These are phyloP conservation scores for Boletus reticuloceps DNA, from an alignment of 768 basidiomycete genomes.

Conservation along the genomic window DNA sequence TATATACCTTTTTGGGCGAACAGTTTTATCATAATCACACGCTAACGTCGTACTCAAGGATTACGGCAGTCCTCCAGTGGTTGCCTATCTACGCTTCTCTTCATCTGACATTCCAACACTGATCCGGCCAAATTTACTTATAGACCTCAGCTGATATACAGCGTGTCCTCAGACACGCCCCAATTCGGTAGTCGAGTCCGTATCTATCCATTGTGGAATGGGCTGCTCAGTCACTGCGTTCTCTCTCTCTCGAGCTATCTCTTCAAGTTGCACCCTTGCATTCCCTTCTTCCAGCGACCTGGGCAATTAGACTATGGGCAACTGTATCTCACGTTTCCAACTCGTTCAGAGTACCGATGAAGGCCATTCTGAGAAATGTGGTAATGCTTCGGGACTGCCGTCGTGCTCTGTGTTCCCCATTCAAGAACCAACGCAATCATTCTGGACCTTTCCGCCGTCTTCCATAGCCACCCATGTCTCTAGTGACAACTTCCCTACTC, in stretches of 20 bases:
- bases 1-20: not conserved
- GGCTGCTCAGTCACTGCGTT: not conserved
- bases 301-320: conserved; percentile 22
- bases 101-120: not conserved
- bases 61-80: conserved; percentile 3
- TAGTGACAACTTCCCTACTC: conserved; percentile 34
- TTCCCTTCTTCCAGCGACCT: conserved; percentile 3
- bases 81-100: too few species aligned
- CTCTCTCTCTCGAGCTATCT: not conserved
- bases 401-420: conserved; percentile 47
- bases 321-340: conserved; percentile 17
- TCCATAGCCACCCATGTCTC: conserved; percentile 36
- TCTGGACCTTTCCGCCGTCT: conserved; percentile 60
- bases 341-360: not conserved
- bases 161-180: conserved; percentile 2
- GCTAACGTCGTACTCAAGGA: not conserved
- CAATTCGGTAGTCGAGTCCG: conserved; percentile 8
- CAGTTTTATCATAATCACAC: conserved; percentile 14
- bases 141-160: not conserved
- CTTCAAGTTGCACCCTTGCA: not conserved
- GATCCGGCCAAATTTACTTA: not conserved
- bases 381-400: not conserved
- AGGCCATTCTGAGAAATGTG: conserved; percentile 2
- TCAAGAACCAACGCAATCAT: conserved; percentile 51
- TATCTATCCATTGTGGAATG: conserved; percentile 18